A percentile compares a stretch with the other conserved stretches of the same genome.
These are phyloP conservation scores for Hymenoscyphus albidus DNA, from an alignment of 2,329 filamentous ascomycete species.

Conservation along the genomic window DNA sequence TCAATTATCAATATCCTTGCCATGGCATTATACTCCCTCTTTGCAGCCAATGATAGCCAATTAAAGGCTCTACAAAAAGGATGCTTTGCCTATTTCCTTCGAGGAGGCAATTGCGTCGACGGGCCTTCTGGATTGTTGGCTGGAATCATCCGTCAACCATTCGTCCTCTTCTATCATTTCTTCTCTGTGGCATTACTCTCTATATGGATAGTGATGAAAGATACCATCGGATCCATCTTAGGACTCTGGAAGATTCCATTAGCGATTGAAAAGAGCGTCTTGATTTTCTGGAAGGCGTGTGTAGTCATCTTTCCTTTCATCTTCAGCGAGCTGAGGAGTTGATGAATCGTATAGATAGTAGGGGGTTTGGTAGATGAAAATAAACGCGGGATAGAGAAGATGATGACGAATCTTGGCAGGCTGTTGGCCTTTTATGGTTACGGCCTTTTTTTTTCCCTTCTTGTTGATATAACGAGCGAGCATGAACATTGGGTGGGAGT, in stretches of 20 bases:
- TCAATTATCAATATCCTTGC: constrained; percentile 97
- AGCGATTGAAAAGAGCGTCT: constrained; percentile 59
- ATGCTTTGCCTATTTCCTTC: constrained; percentile 89
- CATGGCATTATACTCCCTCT: constrained; percentile 85
- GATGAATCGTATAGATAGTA: neutral
- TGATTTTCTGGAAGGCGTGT: constrained; percentile 76
- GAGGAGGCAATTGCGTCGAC: constrained; percentile 65
- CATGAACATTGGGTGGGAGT: neutral
- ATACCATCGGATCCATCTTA: constrained; percentile 48
- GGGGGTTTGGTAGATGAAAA: neutral
- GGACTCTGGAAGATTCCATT: constrained; percentile 57
- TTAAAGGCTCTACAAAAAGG: constrained; percentile 79
- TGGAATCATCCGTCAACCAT: constrained; percentile 73
- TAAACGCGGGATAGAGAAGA: neutral
- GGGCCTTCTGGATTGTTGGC: constrained; percentile 79
- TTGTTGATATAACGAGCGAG: constrained; percentile 2
- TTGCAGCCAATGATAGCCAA: constrained; percentile 76
- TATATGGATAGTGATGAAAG: constrained; percentile 58
- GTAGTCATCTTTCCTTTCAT: constrained; percentile 81
- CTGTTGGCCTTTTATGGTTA: neutral
- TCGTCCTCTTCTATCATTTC: constrained; percentile 85
- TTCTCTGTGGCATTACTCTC: constrained; percentile 87
- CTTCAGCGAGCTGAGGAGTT: constrained; percentile 56
- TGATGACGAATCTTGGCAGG: neutral
- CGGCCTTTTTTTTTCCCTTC: neutral